Evolutionary conservation across 2,329 filamentous ascomycete genomes (phyloP), one percentile per base, ranked within the genome.

Genomic region (Plenodomus lindquistii): DNA sequence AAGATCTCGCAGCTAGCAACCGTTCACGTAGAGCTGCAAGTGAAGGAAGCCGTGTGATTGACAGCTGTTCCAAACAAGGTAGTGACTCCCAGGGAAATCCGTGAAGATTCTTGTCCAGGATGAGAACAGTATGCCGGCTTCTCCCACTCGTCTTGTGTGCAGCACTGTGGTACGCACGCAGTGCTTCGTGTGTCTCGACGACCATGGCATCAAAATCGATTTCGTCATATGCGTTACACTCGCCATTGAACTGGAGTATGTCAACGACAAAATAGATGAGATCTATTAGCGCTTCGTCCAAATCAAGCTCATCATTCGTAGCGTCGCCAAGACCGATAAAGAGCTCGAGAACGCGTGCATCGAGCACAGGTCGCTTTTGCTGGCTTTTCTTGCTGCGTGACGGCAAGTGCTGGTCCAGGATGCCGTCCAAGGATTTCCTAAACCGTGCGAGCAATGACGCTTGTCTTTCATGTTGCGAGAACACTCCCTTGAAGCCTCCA

Each of bases 251-350:
- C 69, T 97, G 94, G 2, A 99, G 79, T 42, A 97, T 92, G 63
- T 99, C 94, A 5, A 99, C 87, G 1, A 97, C 89, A 67, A 97
- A 97, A 74, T 97, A 97, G 3, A 99, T 81, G 21, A 99, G 77
- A 68, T 99, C 94, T 59, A 87, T 91, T n/a, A 99, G 76, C 0
- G 87, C 85, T 63, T 97, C 93, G 55, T 97, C 93, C 18, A 95
- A 81, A 54, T 96, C 91, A 48, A 77, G 75, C 7, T 85, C 83
- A 1, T 85, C 82, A 7, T 82, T 80, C 0, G 82, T 82, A 2
- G 89, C 82, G 62, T 90, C 85, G 3, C 91, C 91, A 0, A 99
- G 81, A 0, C 90, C 90, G 50, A 96, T 82, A 61, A 99, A 97
- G 1, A 99, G 77, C 60, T 96, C 91, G 39, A 97, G 75, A 16